Conservation (phyloP, 495 filamentous ascomycete species). For the Penicillium alfredii region DNA sequence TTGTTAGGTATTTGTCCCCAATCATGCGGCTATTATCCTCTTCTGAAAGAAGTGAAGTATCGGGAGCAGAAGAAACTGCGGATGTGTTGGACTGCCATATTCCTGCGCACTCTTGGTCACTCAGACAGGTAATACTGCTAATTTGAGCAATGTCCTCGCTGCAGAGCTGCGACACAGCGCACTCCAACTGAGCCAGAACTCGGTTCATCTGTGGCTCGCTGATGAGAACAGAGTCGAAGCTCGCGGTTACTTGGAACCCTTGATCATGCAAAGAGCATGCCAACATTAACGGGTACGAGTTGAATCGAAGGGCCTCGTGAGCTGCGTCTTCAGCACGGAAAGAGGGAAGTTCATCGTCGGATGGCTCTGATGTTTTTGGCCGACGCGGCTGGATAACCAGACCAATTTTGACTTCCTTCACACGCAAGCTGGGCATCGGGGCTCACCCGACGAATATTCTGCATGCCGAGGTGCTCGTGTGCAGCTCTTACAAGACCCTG, state of each 20-base stretch:
- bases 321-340: slow-evolving; percentile 7
- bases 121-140: too few relatives aligned
- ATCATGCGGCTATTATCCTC: too few relatives aligned
- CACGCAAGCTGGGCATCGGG: slow-evolving; percentile 7
- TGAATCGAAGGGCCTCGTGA: slow-evolving; percentile 8
- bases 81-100: too few relatives aligned
- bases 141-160: too few relatives aligned
- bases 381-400: slow-evolving; percentile 10
- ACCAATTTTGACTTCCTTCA: slow-evolving; percentile 7
- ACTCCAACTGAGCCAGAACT: slow-evolving; percentile 6
- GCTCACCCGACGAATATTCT: slow-evolving; percentile 9
- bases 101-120: too few relatives aligned
- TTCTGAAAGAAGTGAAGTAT: too few relatives aligned
- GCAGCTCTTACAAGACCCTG: slow-evolving; percentile 2
- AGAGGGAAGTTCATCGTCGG: slow-evolving; percentile 2
- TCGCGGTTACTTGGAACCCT: slow-evolving; percentile 7
- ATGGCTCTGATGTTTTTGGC: not conserved
- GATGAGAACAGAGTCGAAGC: slow-evolving; percentile 6
- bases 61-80: too few relatives aligned
- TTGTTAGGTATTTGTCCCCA: too few relatives aligned
- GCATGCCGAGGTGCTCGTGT: slow-evolving; percentile 9
- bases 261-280: slow-evolving; percentile 2
- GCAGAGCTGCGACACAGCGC: too few relatives aligned
- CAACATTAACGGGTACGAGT: slow-evolving; percentile 9
- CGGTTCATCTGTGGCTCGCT: slow-evolving; percentile 7